Conservation (phyloP, 2,329 filamentous ascomycete genomes). For the Fusarium odoratissimum region DNA sequence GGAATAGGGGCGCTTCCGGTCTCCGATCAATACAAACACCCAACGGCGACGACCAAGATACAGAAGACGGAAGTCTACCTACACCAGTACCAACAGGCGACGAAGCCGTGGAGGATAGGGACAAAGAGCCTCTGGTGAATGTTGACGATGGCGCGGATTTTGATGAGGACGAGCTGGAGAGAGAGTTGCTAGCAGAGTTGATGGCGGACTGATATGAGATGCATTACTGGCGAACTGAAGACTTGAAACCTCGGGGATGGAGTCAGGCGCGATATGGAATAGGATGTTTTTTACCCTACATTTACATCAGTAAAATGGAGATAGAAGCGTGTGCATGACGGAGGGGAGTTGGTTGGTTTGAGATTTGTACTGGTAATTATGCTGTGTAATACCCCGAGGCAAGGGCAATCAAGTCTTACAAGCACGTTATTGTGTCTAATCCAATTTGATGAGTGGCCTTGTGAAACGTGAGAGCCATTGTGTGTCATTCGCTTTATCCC, state of each 20-base stretch:
- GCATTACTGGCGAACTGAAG: slow-evolving; percentile 61
- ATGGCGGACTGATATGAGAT: slow-evolving; percentile 58
- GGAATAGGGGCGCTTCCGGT: slow-evolving; percentile 58
- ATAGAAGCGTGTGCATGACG: slow-evolving; percentile 24
- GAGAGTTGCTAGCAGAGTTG: slow-evolving; percentile 71
- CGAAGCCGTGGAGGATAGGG: slow-evolving; percentile 49
- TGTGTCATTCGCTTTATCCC: neutral
- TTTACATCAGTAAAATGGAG: slow-evolving; percentile 8
- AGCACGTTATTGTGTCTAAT: neutral
- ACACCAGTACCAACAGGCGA: slow-evolving; percentile 54
- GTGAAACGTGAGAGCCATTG: neutral
- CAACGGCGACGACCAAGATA: slow-evolving; percentile 50
- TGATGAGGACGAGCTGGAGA: slow-evolving; percentile 69
- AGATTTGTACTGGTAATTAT: neutral
- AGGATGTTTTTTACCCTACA: neutral
- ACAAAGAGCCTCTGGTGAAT: slow-evolving; percentile 43
- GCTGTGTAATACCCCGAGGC: slow-evolving; percentile 28
- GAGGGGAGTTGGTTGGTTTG: slow-evolving; percentile 6
- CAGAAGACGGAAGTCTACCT: slow-evolving; percentile 53
- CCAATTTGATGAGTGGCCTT: neutral
- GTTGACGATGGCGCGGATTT: slow-evolving; percentile 54
- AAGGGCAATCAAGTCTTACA: slow-evolving; percentile 26
- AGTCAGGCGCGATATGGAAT: neutral
- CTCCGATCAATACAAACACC: slow-evolving; percentile 59
- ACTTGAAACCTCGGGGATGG: slow-evolving; percentile 10